Conservation (phyloP, 1,284 basidiomycete species). For the Trichosporon coremiiforme region DNA sequence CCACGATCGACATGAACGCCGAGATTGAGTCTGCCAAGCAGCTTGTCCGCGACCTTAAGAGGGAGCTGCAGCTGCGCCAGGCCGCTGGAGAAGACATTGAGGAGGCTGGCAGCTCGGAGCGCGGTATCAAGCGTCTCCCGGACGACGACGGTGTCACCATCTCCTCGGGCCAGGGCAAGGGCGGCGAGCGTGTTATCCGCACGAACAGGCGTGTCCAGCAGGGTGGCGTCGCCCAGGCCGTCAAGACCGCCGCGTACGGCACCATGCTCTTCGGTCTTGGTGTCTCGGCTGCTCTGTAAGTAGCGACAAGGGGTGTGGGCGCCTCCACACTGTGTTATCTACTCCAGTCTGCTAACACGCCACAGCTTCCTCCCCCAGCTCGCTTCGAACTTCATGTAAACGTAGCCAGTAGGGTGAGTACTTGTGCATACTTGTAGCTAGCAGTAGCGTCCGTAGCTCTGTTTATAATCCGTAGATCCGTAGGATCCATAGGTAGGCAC, state of each 20-base stretch:
- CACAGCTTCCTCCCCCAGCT: slow-evolving; percentile 20
- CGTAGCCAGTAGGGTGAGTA: slow-evolving; percentile 13
- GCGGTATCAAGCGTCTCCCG: slow-evolving; percentile 49
- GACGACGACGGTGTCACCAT: slow-evolving; percentile 45
- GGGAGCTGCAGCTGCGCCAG: slow-evolving; percentile 44
- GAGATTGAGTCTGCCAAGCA: slow-evolving; percentile 55
- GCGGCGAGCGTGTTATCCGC: slow-evolving; percentile 42
- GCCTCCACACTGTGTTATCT: too few species aligned
- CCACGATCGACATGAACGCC: slow-evolving; percentile 48
- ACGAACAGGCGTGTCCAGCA: slow-evolving; percentile 48
- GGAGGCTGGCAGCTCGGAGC: slow-evolving; percentile 40
- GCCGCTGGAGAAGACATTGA: slow-evolving; percentile 51
- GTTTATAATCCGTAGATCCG: slow-evolving; percentile 8
- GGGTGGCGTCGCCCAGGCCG: slow-evolving; percentile 34
- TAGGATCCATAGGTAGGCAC: slow-evolving; percentile 9
- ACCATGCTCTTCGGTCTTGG: slow-evolving; percentile 53
- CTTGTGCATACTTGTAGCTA: slow-evolving; percentile 16
- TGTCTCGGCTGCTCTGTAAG: slow-evolving; percentile 50
- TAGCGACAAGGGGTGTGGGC: background rate
- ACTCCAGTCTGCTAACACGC: background rate
- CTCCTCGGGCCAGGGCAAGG: slow-evolving; percentile 38
- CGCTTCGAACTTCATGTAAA: slow-evolving; percentile 20
- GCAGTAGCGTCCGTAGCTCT: background rate
- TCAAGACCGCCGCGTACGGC: slow-evolving; percentile 51
- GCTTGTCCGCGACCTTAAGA: slow-evolving; percentile 53